Conservation (phyloP, 805 yeast species). For the Myxozyma geophila region DNA sequence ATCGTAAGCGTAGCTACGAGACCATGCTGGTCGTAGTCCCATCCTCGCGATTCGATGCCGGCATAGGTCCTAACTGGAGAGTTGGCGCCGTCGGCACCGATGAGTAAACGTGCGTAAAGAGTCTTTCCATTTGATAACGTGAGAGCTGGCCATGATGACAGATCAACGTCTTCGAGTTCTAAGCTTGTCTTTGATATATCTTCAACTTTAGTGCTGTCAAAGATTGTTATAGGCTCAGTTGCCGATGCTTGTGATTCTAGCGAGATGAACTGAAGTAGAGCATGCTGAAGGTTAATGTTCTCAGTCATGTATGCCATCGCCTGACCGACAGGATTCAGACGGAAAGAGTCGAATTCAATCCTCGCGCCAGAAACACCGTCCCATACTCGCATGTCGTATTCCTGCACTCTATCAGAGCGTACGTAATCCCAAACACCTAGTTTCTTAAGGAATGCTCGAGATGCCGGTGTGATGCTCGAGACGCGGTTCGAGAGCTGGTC, state of each 20-base stretch:
- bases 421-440: constrained; percentile 81
- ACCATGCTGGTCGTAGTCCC: constrained; percentile 88
- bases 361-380: constrained; percentile 78
- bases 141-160: constrained; percentile 73
- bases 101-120: constrained; percentile 47
- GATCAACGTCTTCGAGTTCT: constrained; percentile 42
- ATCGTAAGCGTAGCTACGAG: constrained; percentile 87
- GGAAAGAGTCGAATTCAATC: constrained; percentile 69
- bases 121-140: constrained; percentile 65
- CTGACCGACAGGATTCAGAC: constrained; percentile 33
- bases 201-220: constrained; percentile 71
- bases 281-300: constrained; percentile 79
- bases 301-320: constrained; percentile 84
- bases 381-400: constrained; percentile 81
- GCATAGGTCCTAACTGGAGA: constrained; percentile 89
- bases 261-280: constrained; percentile 60
- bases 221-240: constrained; percentile 46
- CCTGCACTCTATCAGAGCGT: constrained; percentile 69
- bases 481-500: constrained; percentile 75
- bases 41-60: constrained; percentile 83
- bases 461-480: constrained; percentile 81
- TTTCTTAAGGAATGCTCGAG: constrained; percentile 46
- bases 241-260: constrained; percentile 45
- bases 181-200: constrained; percentile 49
- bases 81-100: constrained; percentile 96